Evolutionary conservation across 2,329 filamentous ascomycete species (phyloP), one percentile per base, ranked within the genome.

Genomic region (Neofusicoccum parvum): DNA sequence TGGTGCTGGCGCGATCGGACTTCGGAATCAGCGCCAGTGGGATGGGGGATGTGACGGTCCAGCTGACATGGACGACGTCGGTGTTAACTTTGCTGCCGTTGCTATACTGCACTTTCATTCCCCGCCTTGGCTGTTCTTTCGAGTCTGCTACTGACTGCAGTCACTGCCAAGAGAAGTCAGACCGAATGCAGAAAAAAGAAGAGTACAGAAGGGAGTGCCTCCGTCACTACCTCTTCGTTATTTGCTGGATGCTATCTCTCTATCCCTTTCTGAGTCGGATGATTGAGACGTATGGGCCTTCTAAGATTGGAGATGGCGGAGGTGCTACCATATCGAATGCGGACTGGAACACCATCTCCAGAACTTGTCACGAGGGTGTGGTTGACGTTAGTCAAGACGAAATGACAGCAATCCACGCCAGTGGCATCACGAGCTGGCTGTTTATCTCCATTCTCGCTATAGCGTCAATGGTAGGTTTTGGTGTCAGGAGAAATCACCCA

Each of bases 41-140:
- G 7, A 71, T 72, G 68, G 72, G 70, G 0, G 71, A 67, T 2
- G 66, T 72, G 23, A 72, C 71, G 1, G 67, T 71, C 17, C 62
- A 72, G 51, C 69, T 72, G 10, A 68, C 68, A 12, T 72, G 70
- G 69, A 48, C 69, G 0, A 59, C 70, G 3, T 70, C 70, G 15
- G 46, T 67, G 3, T 53, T 72, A 14, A 70, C 71, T 1, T 51
- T 72, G 12, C 63, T 71, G 27, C 70, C 71, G n/a, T 56, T 71
- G 3, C 50, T 70, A 45, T 46, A 46, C 43, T 46, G 43, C 43
- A 46, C 43, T 9, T 46, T 46, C 43, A 46, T 46, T 11, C 17
- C 43, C 14, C 9, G 43, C 67, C 68, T 14, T 36, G 69, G 46
- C 43, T 67, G 2, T 62, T 68, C 20, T 53, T 65, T 7, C 59